Evolutionary conservation across 495 filamentous ascomycete genomes (phyloP), one percentile per base, ranked within the genome.

Genomic region (Penicillium tannophilum): DNA sequence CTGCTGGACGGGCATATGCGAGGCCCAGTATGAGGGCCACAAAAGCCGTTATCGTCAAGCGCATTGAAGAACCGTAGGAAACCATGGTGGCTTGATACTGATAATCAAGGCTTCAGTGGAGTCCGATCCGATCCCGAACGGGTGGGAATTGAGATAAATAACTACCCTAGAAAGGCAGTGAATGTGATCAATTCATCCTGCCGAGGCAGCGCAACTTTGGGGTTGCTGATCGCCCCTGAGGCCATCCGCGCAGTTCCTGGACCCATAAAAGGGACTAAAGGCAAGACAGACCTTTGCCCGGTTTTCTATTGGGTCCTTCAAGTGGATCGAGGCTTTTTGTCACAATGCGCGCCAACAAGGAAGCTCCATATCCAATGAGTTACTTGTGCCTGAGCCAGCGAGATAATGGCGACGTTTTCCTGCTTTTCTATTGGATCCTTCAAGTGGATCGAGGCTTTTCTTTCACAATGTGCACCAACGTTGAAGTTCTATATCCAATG

Each of bases 11-110:
- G 20, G 64, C 64, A 47, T 58, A 61, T 19, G 46, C 52, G 19
- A 63, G 49, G 30, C 56, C 54, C 52, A 63, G 10, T 50, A 66
- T 57, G 52, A 67, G 53, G 12, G 58, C 62, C 62, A 61, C 3
- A 8, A 70, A 36, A 55, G 60, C 60, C 20, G 59, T 44, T 33
- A 69, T 49, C 57, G 46, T 52, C 24, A 61, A 43, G 45, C 64
- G 64, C 42, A 59, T 46, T 48, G 54, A 52, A 24, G 58, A 42
- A 30, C 12, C n/a, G 41, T 24, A 43, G 17, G 50, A 31, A 33
- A 39, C 35, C 49, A 52, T 52, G 16, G 12, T 51, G 48, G 26
- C 16, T 17, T 28, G 46, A 30, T 12, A 31, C 24, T 39, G 49
- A 53, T 20, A 16, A n/a, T 26, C 33, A 46, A 42, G 41, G 52